Conservation (phyloP, 768 basidiomycete genomes). For the Lyophyllum shimeji region DNA sequence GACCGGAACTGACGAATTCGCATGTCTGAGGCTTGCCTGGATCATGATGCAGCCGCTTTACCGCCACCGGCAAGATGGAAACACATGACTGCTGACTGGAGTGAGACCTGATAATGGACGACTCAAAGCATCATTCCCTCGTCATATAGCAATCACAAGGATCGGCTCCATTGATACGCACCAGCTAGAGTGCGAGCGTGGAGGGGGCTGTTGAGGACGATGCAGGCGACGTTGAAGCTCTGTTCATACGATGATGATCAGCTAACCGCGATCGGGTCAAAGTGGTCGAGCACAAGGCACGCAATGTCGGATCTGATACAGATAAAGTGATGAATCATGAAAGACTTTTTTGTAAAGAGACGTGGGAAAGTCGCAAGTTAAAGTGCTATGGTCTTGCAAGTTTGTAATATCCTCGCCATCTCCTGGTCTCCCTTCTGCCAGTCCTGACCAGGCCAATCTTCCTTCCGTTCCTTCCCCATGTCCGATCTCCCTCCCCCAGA, state of each 20-base stretch:
- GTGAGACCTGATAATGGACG: slow-evolving; percentile 15
- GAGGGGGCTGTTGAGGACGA: background rate
- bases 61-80: background rate
- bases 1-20: background rate
- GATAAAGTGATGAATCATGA: slow-evolving; percentile 9
- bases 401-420: slow-evolving; percentile 23
- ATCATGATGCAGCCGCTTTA: background rate
- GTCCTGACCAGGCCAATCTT: slow-evolving; percentile 23
- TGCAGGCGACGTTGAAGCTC: background rate
- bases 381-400: slow-evolving; percentile 20
- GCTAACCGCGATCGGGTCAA: background rate
- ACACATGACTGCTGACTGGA: background rate
- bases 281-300: slow-evolving; percentile 2
- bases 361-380: slow-evolving; percentile 26
- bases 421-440: slow-evolving; percentile 12
- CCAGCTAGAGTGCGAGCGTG: background rate
- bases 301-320: slow-evolving; percentile 12
- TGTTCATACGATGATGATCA: background rate
- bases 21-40: background rate
- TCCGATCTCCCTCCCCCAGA: slow-evolving; percentile 24
- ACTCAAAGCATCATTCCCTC: slow-evolving; percentile 11
- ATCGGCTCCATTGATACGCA: background rate
- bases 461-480: slow-evolving; percentile 28
- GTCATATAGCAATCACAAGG: slow-evolving; percentile 3
- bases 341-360: slow-evolving; percentile 24